These are phyloP conservation scores for Parachaetomium inaequale DNA, from an alignment of 495 filamentous ascomycete species.

Conservation along the genomic window DNA sequence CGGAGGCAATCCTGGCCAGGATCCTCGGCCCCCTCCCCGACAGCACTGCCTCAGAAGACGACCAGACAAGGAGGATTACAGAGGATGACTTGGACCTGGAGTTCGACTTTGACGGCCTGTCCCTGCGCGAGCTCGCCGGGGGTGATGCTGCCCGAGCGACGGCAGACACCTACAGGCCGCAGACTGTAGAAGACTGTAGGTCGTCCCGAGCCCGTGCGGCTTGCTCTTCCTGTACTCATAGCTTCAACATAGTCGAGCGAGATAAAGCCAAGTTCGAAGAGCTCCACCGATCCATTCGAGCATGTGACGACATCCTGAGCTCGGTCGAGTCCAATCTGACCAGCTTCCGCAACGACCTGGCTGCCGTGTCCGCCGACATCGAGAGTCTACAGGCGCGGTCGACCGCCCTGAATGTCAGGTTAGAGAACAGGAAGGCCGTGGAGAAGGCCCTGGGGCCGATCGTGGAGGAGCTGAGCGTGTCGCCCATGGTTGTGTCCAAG, in stretches of 20 bases:
- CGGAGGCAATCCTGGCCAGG: conserved; percentile 64
- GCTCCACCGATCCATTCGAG: conserved; percentile 80
- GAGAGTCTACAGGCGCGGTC: conserved; percentile 88
- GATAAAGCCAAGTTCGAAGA: conserved; percentile 90
- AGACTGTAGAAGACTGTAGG: conserved; percentile 76
- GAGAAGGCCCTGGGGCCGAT: conserved; percentile 85
- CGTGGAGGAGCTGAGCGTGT: conserved; percentile 86
- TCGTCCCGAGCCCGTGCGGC: conserved; percentile 18
- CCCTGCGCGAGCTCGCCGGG: conserved; percentile 66
- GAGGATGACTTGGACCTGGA: conserved; percentile 46
- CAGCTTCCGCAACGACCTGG: conserved; percentile 88
- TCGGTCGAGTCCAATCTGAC: conserved; percentile 90
- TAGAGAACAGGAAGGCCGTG: conserved; percentile 84
- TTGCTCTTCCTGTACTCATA: conserved; percentile 32
- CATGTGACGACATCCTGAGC: conserved; percentile 88
- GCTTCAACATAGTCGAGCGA: conserved; percentile 59
- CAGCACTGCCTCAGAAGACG: conserved; percentile 5
- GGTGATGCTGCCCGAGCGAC: conserved; percentile 39
- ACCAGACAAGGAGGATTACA: conserved; percentile 31
- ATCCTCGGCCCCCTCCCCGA: conserved; percentile 58
- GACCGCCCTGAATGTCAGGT: conserved; percentile 72
- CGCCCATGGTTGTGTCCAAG: conserved; percentile 73
- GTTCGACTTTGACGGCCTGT: conserved; percentile 76
- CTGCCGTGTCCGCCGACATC: conserved; percentile 88
- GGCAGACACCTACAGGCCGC: conserved; percentile 54